phyloP scores from a whole-genome alignment of 306 rosid species.

The Morella rubra region DNA sequence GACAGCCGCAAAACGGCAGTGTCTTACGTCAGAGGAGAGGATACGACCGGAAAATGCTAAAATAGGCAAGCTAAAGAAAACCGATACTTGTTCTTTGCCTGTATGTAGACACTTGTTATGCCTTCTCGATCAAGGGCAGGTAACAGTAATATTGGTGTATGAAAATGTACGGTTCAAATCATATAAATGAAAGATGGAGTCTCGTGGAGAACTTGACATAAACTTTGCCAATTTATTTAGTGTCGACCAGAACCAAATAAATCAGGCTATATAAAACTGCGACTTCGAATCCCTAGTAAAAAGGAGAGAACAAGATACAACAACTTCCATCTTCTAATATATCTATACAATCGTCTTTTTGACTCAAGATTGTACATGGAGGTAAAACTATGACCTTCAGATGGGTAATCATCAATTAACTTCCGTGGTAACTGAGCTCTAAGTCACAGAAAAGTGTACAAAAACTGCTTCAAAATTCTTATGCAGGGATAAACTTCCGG shows the following conservation, averaged over 20 bases:
- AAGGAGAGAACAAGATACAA: background rate
- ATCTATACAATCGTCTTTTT: constrained; percentile 4
- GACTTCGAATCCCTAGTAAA: background rate
- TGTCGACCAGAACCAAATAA: background rate
- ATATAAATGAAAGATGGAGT: no score
- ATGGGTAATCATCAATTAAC: constrained; percentile 26
- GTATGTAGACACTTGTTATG: no score
- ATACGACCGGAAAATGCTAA: no score
- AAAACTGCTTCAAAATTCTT: constrained; percentile 42
- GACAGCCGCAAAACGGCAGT: no score
- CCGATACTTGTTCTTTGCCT: no score
- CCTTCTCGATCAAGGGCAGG: no score
- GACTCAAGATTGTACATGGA: constrained; percentile 2
- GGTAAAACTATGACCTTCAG: constrained; percentile 18
- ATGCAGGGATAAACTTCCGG: constrained; percentile 28
- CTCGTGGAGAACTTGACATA: background rate
- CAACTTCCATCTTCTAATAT: constrained; percentile 1
- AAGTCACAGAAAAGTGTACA: constrained; percentile 29
- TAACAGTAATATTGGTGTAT: background rate
- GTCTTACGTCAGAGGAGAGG: no score
- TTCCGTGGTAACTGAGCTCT: constrained; percentile 37
- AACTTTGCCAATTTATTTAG: background rate
- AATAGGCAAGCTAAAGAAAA: no score
- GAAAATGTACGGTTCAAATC: background rate
- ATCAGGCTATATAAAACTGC: background rate